Evolutionary conservation across 257 asterid species (phyloP), one percentile per base, ranked within the genome.

Genomic region (Nicotiana knightiana): DNA sequence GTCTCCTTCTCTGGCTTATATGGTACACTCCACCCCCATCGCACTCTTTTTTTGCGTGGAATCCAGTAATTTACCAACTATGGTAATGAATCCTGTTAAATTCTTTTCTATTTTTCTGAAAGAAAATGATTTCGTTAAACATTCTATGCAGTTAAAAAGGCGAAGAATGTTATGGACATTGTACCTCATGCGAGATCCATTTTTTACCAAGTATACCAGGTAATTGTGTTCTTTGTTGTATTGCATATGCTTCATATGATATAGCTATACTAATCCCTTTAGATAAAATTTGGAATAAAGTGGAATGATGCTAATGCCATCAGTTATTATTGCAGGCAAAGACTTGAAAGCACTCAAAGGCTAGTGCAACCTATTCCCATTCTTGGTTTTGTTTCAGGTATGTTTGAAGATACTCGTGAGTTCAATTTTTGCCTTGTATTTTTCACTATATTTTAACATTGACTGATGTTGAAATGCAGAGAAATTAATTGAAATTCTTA

Each of bases 121-220:
- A 73, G 26, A 46, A 26, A 17, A 73, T 48, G 15, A 15, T 73
- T 73, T 73, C 48, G 63, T 73, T 48, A 7, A 26, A 73, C 63
- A 26, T 21, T 48, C 43, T 73, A 6, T 84, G 85, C 91, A 96
- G 99, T 90, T 94, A 77, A 93, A 86, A 85, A 88, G 99, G 84
- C 90, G 98, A 83, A 94, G 91, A 88, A 73, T 94, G 58, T 82
- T 94, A 77, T 96, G 98, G 97, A 96, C 97, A 1, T 94, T 94
- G 86, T 94, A 96, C 91, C 94, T 94, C 82, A 91, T 96, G 97
- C 91, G 99, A 87, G 98, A 96, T 88, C 98, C 98, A 17, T 87
- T 93, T 82, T 96, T 96, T 88, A 88, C 89, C 88, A 96, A 91
- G 83, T 85, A 93, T 83, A 96, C 97, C 35, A 63, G 98, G 98